Base-by-base conservation (phyloP, 768 basidiomycete species). In the Hypsizygus marmoreus region DNA sequence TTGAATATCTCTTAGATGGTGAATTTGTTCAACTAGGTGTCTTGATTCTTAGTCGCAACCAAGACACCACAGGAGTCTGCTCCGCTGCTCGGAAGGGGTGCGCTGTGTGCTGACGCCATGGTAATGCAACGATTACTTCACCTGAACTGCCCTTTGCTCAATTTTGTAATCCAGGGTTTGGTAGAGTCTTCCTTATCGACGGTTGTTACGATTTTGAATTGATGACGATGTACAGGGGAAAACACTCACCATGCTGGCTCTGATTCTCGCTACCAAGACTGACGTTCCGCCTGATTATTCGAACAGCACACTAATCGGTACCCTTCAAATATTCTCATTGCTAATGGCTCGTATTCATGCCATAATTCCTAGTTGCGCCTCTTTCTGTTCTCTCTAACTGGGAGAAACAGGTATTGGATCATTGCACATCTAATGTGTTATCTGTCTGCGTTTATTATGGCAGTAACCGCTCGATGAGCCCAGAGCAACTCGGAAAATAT, bases 31-130 rank as follows among this genome's bases (percentile, higher is more conserved):
- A n/a, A n/a, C n/a, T n/a, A n/a, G n/a, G n/a, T n/a, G n/a, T n/a
- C n/a, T n/a, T n/a, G n/a, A n/a, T n/a, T 33, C 3, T 9, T 34
- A 88, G 84, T 95, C 45, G 91, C 87, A 0, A 94, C 94, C 0
- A 86, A 86, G 54, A 86, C 82, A 10, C 90, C 88, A 14, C 89
- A 89, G 60, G 71, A 77, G 42, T 66, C 68, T 0, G 59, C 72
- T 1, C 92, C 92, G 2, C 53, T 55, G 0, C 77, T 95, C 16
- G 91, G 91, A 8, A 72, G 84, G 56, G 94, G 94, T n/a, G 93
- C 90, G 2, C 70, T 95, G 39, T 82, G 88, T 45, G 93, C 87
- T 1, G 94, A 95, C 66, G 88, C 89, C 30, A 97, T 97, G 94
- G 93, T 74, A 42, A 20, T 43, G 49, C 37, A 38, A 29, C 44